Evolutionary conservation across 2,329 filamentous ascomycete species (phyloP), one percentile per base, ranked within the genome.

Genomic region (Didymellaceae sp.): DNA sequence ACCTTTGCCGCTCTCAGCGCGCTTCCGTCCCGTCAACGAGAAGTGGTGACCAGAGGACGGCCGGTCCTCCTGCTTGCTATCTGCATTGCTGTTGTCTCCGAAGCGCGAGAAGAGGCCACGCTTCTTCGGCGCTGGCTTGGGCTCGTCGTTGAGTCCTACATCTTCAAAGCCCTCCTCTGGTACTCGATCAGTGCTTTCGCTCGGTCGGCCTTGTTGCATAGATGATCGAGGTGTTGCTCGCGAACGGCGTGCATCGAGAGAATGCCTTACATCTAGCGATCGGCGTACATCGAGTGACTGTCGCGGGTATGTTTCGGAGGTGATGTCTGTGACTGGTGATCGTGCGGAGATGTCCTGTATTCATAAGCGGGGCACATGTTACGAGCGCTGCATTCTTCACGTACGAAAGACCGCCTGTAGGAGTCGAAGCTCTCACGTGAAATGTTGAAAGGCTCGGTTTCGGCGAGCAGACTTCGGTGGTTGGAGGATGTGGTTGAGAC

Each of bases 341-440:
- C 87, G 86, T 30, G 92, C 93, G 40, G 88, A 92, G 54, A 97
- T 95, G 70, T 97, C 92, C 92, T 96, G 65, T 37, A 57, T 11
- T 16, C 26, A 55, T 71, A 42, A 71, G 60, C 46, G 51, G 58
- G 52, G 50, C 50, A 33, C 26, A 37, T 30, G 7, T n/a, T n/a
- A n/a, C n/a, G 26, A 6, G 18, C 21, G 5, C 11, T 22, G 28
- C 33, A 48, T 30, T 40, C 39, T 28, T n/a, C 11, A 80, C 88
- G 63, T 82, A 96, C 93, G 78, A 97, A 97, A 58, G 92, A 97
- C 66, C 94, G 86, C 57, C 94, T 83, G 76, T 97, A 97, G 3
- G 92, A 96, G 72, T 97, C 94, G 68, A 97, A 97, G 2, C 92
- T 97, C 76, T 97, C 94, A 66, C 93, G 85, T 28, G 92, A 96